Evolutionary conservation across 2,329 filamentous ascomycete genomes (phyloP), one percentile per base, ranked within the genome.

Genomic region (Chaetomium globosum): DNA sequence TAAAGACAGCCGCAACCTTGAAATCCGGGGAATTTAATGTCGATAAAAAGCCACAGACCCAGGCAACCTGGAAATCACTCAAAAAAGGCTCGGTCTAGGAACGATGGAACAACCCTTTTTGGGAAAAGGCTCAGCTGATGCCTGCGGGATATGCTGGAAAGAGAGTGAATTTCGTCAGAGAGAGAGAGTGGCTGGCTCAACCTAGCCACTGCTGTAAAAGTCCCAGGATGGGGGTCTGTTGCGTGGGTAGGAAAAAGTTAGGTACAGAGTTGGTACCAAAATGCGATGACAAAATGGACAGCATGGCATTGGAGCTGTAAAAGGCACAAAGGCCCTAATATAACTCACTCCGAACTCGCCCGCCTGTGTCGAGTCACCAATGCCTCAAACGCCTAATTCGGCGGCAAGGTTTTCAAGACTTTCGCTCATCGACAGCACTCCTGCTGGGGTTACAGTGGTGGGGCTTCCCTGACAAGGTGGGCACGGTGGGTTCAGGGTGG

Each of bases 341-440:
- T 23, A 43, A 59, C 16, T 54, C 59, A 59, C 52, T 52, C 56
- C 60, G 56, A 55, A 46, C 43, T 28, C 64, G 56, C 60, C 60
- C 56, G 51, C 36, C 46, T 31, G 13, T 16, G 23, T 31, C 65
- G 65, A 63, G 62, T 63, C 67, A 63, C 55, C 53, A 64, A 46
- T 59, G 55, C 62, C 49, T n/a, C 46, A 59, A 69, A 59, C 65
- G 67, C 68, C 69, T 71, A 71, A 64, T 65, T 69, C 69, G 69
- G 69, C 68, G 68, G 69, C 69, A 71, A 66, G 69, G 65, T 66
- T 68, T 69, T 68, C 62, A 61, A 64, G 49, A 59, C 21, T 63
- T 63, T 62, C 39, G 57, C 59, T 53, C 61, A 49, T 65, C 51
- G 53, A 46, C 23, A 6, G n/a, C 19, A 59, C 33, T 61, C 61